Base-by-base conservation (phyloP, 148 eudicot genomes). In the Pharnaceum exiguum region DNA sequence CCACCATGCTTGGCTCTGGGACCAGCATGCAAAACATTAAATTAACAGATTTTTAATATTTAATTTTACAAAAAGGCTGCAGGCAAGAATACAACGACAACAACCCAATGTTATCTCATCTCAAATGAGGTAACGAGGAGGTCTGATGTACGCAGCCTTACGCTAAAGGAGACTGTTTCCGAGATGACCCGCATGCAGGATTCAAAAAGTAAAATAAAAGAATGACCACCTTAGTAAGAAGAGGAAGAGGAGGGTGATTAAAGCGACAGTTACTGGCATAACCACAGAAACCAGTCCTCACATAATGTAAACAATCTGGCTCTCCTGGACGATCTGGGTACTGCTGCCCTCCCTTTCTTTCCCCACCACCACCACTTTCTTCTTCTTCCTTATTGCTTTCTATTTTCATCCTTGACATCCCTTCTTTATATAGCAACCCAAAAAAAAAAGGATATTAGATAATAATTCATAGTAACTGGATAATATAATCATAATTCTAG, bases 271-370 rank as follows among this genome's bases (percentile, higher is more conserved):
- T 73, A 59, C 48, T 49, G 38, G 85, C 95, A 75, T 75, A 87
- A 12, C 79, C 78, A 79, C 95, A 87, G 21, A 46, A 23, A 15
- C 90, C 90, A 57, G 76, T 79, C 66, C 78, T 81, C 48, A 79
- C 19, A 63, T 62, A 87, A 60, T 68, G 75, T 17, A 64, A 49
- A 56, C 95, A 87, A 63, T 87, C 85, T 0, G 90, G 87, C 46
- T 81, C 85, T 5, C 81, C 82, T 1, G 83, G 87, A 30, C 90
- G 79, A 60, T 69, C 76, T 10, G 90, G 90, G 46, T 77, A 87
- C 13, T n/a, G n/a, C n/a, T n/a, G n/a, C n/a, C n/a, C n/a, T n/a
- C 55, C 40, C 33, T 26, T 16, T 31, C 17, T 23, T 55, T 61
- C 49, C 17, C 15, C 68, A 15, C 16, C 43, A 50, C 57, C 49